These are phyloP conservation scores for Guadua angustifolia DNA, from an alignment of 176 grass and related monocot species.

Conservation along the genomic window DNA sequence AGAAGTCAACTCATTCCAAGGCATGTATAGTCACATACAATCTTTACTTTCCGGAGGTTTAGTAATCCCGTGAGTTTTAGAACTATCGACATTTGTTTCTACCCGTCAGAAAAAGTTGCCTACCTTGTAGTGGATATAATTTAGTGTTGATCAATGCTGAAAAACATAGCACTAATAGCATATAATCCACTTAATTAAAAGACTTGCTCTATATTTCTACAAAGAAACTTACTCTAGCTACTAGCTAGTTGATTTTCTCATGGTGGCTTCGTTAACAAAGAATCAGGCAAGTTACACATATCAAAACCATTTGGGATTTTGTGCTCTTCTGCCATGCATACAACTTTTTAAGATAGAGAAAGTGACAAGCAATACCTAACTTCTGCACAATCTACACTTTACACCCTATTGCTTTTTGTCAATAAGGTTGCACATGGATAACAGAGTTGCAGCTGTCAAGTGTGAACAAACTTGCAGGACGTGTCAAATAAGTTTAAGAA, in stretches of 20 bases:
- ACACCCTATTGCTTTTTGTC: not conserved
- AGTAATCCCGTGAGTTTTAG: too few relatives aligned
- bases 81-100: too few relatives aligned
- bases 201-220: not conserved
- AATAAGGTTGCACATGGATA: constrained; percentile 22
- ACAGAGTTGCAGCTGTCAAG: not conserved
- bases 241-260: too few relatives aligned
- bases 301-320: too few relatives aligned
- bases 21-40: too few relatives aligned
- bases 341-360: not conserved
- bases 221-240: not conserved
- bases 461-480: constrained; percentile 34
- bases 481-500: constrained; percentile 29
- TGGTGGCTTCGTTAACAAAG: too few relatives aligned
- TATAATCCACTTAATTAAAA: not conserved
- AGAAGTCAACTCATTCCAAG: too few relatives aligned
- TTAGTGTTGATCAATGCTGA: not conserved
- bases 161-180: not conserved
- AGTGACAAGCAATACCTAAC: not conserved
- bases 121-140: too few relatives aligned
- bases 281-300: too few relatives aligned
- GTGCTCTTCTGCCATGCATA: not conserved
- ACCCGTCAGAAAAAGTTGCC: too few relatives aligned
- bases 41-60: too few relatives aligned
- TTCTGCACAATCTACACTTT: not conserved